Conservation (phyloP, 805 yeast species). For the Yarrowia sp. region DNA sequence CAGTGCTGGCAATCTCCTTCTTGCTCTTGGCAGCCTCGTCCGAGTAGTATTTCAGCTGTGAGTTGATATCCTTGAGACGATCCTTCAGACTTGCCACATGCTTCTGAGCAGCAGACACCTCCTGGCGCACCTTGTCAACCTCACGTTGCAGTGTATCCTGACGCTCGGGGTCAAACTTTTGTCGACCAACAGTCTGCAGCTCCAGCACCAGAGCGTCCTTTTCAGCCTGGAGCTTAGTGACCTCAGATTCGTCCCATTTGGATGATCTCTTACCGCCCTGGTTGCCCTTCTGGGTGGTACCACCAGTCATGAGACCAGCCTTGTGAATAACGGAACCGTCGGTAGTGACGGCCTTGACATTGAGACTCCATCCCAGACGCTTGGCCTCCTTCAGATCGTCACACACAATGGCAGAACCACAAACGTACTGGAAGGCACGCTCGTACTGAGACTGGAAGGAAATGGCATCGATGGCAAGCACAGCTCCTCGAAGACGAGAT, state of each 20-base stretch:
- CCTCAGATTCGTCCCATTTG: slow-evolving; percentile 70
- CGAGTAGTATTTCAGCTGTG: slow-evolving; percentile 43
- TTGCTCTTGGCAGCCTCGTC: slow-evolving; percentile 29
- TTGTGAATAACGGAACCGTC: slow-evolving; percentile 86
- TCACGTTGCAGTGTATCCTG: slow-evolving; percentile 20
- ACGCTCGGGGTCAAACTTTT: slow-evolving; percentile 25
- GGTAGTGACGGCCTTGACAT: slow-evolving; percentile 73
- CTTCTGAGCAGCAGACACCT: slow-evolving; percentile 8
- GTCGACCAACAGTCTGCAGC: slow-evolving; percentile 52
- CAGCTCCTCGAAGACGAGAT: slow-evolving; percentile 57
- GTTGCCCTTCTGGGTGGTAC: slow-evolving; percentile 53
- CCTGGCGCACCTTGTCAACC: slow-evolving; percentile 32
- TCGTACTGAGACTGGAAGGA: slow-evolving; percentile 70
- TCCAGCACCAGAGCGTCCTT: slow-evolving; percentile 62
- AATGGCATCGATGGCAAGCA: slow-evolving; percentile 74
- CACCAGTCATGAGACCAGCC: slow-evolving; percentile 94
- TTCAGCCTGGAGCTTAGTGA: slow-evolving; percentile 58
- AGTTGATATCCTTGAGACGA: slow-evolving; percentile 41
- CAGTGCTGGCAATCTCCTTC: slow-evolving; percentile 41
- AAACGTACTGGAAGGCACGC: slow-evolving; percentile 78
- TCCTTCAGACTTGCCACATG: slow-evolving; percentile 32
- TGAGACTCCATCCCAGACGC: slow-evolving; percentile 69
- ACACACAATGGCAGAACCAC: slow-evolving; percentile 81
- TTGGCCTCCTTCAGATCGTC: slow-evolving; percentile 74
- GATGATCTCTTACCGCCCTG: slow-evolving; percentile 21